Base-by-base conservation (phyloP, 805 yeast genomes). In the Schwanniomyces pseudopolymorphus region DNA sequence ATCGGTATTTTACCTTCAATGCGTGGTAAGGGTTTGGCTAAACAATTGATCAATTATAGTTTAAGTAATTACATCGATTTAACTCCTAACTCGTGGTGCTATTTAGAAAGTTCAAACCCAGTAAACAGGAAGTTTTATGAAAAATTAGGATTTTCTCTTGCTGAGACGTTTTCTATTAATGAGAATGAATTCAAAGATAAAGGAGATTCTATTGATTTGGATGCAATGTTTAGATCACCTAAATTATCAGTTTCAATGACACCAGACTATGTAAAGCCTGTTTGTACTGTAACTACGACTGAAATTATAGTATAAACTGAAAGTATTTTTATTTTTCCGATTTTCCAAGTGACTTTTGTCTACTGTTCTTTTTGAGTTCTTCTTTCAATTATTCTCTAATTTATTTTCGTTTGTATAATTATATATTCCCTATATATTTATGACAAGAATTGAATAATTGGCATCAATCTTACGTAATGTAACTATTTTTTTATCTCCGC, bases 21-120 rank as follows among this genome's bases (percentile, higher is more conserved):
- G 65, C 68, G 82, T 57, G 85, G 86, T 44, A 78, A 77, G 55
- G 84, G 85, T 19, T 69, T 79, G 53, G 83, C 83, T 28, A 70
- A 79, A 57, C 64, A 71, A 48, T 65, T 81, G 49, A 64, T 81
- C 42, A 77, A 79, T 50, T 72, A 69, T 58, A 79, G 77, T 43
- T 67, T 79, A 45, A 74, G 76, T 36, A 68, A 75, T 49, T 78
- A 65, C 57, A 66, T 77, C 49, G 69, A 64, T 40, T 58, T 59
- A 41, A 48, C 48, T 7, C 55, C 57, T 14, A 52, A 48, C 22
- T 45, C 59, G 14, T 68, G 64, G 61, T 59, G 63, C 47, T 81
- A 81, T 59, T 70, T 81, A 50, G 87, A 81, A 60, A 72, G 81
- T 40, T 79, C 85, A 21, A 80, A 78, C 61, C 77, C 77, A 9